Evolutionary conservation across 2,329 filamentous ascomycete genomes (phyloP).

Genomic region (Venturia oleaginea): DNA sequence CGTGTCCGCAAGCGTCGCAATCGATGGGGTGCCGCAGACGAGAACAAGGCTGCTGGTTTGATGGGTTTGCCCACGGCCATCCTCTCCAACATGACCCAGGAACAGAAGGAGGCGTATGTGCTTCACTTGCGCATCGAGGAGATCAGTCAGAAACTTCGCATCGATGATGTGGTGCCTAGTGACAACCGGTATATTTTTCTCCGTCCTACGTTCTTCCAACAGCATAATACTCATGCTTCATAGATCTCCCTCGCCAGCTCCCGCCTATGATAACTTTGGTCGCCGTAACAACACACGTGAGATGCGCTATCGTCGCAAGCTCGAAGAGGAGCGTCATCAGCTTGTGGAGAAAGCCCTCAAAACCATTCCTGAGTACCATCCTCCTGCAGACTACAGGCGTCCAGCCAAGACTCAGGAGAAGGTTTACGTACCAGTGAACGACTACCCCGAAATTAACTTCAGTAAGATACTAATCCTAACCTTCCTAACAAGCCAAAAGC

Average conservation of each 20-base stretch:
- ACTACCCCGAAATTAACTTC: constrained; percentile 99
- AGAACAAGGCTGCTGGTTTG: constrained; percentile 96
- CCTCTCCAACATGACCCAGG: constrained; percentile 93
- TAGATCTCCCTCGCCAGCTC: constrained; percentile 89
- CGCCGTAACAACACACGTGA: constrained; percentile 98
- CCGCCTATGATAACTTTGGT: constrained; percentile 98
- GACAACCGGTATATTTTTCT: constrained; percentile 71
- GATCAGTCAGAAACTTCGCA: constrained; percentile 97
- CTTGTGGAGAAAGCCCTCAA: constrained; percentile 99
- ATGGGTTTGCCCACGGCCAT: constrained; percentile 97
- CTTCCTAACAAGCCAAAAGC: constrained; percentile 27
- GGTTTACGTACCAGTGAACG: constrained; percentile 99
- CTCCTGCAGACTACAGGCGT: constrained; percentile 94
- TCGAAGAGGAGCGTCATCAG: constrained; percentile 98
- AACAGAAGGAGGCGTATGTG: constrained; percentile 95
- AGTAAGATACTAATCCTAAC: constrained; percentile 99
- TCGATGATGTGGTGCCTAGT: constrained; percentile 96
- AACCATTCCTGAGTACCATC: constrained; percentile 98
- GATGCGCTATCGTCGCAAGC: constrained; percentile 93
- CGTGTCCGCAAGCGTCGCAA: constrained; percentile 97
- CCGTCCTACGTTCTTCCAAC: constrained; percentile 12
- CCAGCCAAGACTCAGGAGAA: constrained; percentile 99
- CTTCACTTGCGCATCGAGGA: constrained; percentile 96
- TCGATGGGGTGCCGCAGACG: constrained; percentile 91
- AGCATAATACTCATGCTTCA: constrained; percentile 16